A percentile compares a stretch with the other conserved stretches of the same genome.
phyloP scores from a whole-genome alignment of 140 eudicot genomes.

The Flaveria floridana region DNA sequence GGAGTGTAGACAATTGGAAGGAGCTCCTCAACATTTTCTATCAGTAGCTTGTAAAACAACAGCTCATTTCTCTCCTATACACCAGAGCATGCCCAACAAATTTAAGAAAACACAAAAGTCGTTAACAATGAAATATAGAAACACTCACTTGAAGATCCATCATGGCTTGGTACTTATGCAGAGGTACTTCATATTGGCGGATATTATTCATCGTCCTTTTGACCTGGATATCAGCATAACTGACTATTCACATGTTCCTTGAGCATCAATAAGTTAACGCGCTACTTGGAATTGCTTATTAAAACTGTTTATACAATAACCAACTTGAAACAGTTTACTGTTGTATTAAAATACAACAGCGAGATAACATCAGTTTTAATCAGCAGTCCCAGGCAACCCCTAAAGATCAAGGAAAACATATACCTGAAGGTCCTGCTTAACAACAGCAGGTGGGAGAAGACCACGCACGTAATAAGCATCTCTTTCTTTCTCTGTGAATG shows the following conservation, averaged over 20 bases:
- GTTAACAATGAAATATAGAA: neutral
- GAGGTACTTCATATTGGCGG: conserved; percentile 84
- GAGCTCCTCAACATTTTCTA: conserved; percentile 66
- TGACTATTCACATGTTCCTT: neutral
- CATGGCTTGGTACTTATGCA: conserved; percentile 89
- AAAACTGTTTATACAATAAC: no score
- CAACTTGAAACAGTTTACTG: neutral
- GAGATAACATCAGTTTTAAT: no score
- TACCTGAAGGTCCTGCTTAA: conserved; percentile 73
- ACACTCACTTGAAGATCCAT: conserved; percentile 83
- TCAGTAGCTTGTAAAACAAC: conserved; percentile 61
- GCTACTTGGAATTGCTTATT: neutral
- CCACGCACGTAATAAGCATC: conserved; percentile 77
- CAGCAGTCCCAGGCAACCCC: neutral
- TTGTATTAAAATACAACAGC: neutral
- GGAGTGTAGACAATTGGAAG: conserved; percentile 70
- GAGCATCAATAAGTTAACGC: neutral
- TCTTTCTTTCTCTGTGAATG: conserved; percentile 69
- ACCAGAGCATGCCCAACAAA: neutral
- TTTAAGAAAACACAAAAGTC: neutral
- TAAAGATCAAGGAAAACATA: neutral
- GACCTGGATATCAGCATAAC: conserved; percentile 41
- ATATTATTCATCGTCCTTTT: conserved; percentile 69
- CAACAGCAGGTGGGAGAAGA: conserved; percentile 73
- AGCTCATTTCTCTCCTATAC: conserved; percentile 62